phyloP scores from a whole-genome alignment of 495 filamentous ascomycete species.

The Letharia columbiana region DNA sequence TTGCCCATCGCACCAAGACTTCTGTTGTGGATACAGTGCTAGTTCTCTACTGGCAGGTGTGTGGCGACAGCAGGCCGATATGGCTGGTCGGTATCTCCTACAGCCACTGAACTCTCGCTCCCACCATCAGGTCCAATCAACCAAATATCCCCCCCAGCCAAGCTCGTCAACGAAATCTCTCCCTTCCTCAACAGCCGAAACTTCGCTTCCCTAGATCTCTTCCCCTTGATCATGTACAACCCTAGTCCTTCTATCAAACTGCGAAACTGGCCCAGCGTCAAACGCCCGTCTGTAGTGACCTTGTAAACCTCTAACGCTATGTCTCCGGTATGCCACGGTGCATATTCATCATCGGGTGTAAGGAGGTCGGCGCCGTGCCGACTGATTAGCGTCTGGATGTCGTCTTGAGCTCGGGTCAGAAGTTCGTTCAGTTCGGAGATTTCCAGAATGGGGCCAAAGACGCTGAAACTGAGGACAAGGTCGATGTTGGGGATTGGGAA shows the following conservation, averaged over 20 bases:
- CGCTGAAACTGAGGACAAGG: background rate
- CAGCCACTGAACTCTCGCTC: background rate
- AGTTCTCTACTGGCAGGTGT: background rate
- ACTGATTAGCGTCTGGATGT: background rate
- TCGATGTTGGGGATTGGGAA: background rate
- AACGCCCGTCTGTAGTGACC: too few relatives aligned
- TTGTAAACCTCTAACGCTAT: background rate
- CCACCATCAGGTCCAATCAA: background rate
- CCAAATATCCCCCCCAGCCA: background rate
- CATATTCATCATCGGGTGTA: background rate
- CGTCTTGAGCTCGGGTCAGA: background rate
- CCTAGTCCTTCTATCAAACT: background rate
- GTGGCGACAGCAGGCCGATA: background rate
- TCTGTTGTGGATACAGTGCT: background rate
- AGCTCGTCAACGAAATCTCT: background rate
- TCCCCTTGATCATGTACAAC: background rate
- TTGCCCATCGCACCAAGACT: background rate
- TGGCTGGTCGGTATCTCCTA: background rate
- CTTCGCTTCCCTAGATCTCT: background rate
- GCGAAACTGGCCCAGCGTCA: slow-evolving; percentile 1
- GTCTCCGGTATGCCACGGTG: background rate
- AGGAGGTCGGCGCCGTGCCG: background rate
- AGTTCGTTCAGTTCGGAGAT: background rate
- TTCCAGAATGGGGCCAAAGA: background rate
- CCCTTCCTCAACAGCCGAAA: background rate